Base-by-base conservation (phyloP, 495 filamentous ascomycete species). In the Neurospora sp. region DNA sequence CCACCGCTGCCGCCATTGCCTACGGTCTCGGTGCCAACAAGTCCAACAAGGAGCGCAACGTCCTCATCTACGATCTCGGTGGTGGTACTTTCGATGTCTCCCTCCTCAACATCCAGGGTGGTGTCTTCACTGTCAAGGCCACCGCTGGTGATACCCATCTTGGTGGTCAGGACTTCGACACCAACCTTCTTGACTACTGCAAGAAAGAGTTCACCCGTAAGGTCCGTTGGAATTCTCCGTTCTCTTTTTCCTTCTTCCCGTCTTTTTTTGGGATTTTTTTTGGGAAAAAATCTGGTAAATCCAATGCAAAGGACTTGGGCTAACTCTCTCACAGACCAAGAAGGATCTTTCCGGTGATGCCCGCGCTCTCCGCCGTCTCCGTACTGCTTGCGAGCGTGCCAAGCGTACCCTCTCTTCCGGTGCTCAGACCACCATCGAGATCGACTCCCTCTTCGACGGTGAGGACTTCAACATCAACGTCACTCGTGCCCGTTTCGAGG, bases 41-140 rank as follows among this genome's bases (percentile, higher is more conserved):
- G 90, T 88, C 88, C 53, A 89, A 90, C 85, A 97, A 96, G 87
- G 96, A 98, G 89, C 93, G 96, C 77, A 97, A 99, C 83, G 96
- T 98, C 76, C 89, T 99, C 75, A 98, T 99, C 86, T 99, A 97
- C 89, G 96, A 99, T 88, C 87, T 99, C 73, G 96, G 96, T 89
- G 96, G 96, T 89, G 96, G 96, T 88, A 98, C 96, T 81, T 99
- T 98, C 86, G 96, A 98, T 97, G 96, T 99, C 20, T 98, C 95
- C 70, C 93, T 98, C 71, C 88, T 98, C 70, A 97, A 95, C 84
- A 98, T 98, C 80, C 94, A 98, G 86, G 95, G 97, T 85, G 96
- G 96, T 90, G 96, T 98, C 84, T 98, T 98, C 89, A 97, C 97
- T 79, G 96, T 99, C 82, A 97, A 95, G 88, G 92, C 96, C 42